phyloP scores from a whole-genome alignment of 371 early-diverging fungal genomes.

The Synchytrium microbalum region DNA sequence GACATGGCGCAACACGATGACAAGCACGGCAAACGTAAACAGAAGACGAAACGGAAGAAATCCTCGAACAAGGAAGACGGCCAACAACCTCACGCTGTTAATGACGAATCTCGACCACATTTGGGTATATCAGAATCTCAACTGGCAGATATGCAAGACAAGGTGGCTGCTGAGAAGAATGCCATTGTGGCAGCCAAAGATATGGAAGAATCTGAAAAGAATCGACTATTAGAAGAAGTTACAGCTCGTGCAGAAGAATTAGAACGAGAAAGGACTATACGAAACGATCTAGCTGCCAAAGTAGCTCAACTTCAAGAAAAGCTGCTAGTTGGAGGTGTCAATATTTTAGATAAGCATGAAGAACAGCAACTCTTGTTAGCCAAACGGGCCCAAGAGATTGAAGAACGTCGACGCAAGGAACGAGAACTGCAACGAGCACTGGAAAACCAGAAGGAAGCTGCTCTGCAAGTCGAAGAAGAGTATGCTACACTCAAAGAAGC shows the following conservation, averaged over 20 bases:
- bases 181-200: constrained; percentile 37
- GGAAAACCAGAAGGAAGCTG: constrained; percentile 35
- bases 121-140: constrained; percentile 26
- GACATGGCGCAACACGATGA: constrained; percentile 30
- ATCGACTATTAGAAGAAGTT: constrained; percentile 32
- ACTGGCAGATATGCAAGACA: constrained; percentile 35
- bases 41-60: background rate
- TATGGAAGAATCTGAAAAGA: constrained; percentile 41
- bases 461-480: constrained; percentile 48
- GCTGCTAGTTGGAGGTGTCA: constrained; percentile 48
- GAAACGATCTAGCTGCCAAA: constrained; percentile 33
- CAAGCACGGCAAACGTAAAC: constrained; percentile 9
- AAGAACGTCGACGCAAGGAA: constrained; percentile 34
- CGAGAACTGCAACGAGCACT: constrained; percentile 39
- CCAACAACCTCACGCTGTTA: background rate
- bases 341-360: constrained; percentile 38
- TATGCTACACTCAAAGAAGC: constrained; percentile 47
- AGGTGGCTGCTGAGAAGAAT: constrained; percentile 40
- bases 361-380: constrained; percentile 34
- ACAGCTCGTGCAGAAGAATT: constrained; percentile 36
- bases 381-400: constrained; percentile 34
- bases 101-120: constrained; percentile 2
- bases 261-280: constrained; percentile 34
- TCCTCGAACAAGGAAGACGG: constrained; percentile 7
- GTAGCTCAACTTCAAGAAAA: constrained; percentile 41